These are phyloP conservation scores for Coemansia sp. DNA, from an alignment of 192 early-diverging fungal species.

Conservation along the genomic window DNA sequence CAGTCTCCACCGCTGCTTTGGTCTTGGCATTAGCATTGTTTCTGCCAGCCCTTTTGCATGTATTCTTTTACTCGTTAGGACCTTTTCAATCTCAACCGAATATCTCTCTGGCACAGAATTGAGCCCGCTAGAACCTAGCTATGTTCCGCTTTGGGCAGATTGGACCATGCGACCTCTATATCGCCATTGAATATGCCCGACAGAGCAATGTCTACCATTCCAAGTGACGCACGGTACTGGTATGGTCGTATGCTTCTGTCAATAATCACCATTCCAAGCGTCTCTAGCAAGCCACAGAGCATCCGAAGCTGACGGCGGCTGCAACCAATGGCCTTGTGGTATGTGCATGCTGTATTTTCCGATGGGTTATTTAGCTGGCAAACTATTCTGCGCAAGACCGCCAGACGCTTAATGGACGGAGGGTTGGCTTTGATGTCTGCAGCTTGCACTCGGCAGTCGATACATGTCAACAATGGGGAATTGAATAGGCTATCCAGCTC, in stretches of 20 bases:
- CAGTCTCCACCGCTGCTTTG: not conserved
- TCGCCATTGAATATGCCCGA: constrained; percentile 27
- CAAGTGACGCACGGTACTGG: not conserved
- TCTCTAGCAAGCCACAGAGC: not conserved
- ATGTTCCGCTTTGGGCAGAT: not conserved
- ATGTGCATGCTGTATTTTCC: not conserved
- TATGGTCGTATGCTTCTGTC: constrained; percentile 15
- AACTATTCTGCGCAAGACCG: constrained; percentile 20
- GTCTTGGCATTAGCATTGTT: too few relatives aligned
- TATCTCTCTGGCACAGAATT: too few relatives aligned
- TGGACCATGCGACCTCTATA: constrained; percentile 8
- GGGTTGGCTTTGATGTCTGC: not conserved
- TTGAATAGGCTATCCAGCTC: constrained; percentile 1
- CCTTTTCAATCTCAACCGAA: not conserved
- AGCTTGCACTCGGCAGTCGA: constrained; percentile 23
- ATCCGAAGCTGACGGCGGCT: not conserved
- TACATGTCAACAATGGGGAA: constrained; percentile 11
- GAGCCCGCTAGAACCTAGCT: not conserved
- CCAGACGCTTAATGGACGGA: constrained; percentile 16
- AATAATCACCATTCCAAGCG: constrained; percentile 19
- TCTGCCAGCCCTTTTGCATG: not conserved
- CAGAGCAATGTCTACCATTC: not conserved
- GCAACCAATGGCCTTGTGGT: constrained; percentile 14
- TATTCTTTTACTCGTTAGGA: not conserved
- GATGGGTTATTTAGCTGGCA: not conserved